Percentiles rank a stretch among this genome's conserved stretches.
These are phyloP conservation scores for Zoysia pacifica DNA, from an alignment of 176 grass and related monocot genomes.

Conservation along the genomic window DNA sequence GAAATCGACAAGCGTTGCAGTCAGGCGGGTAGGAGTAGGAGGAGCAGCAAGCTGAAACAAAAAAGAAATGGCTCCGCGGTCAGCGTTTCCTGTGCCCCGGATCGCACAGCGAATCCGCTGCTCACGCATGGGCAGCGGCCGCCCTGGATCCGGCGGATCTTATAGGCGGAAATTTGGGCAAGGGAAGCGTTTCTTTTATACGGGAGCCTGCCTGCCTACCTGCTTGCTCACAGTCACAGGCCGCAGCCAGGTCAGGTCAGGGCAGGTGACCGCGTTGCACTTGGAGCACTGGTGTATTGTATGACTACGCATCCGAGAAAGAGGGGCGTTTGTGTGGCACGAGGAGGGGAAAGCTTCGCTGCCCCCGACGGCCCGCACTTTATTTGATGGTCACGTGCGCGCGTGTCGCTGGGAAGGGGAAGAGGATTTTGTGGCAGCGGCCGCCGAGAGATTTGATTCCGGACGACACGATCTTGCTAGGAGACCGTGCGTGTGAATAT, in stretches of 20 bases:
- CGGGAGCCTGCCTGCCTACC: background rate
- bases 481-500: conserved; percentile 52
- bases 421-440: conserved; percentile 5
- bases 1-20: conserved; percentile 26
- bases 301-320: background rate
- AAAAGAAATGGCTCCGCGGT: background rate
- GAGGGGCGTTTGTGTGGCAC: too few relatives aligned
- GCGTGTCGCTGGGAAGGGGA: too few relatives aligned
- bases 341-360: background rate
- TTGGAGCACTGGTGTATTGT: background rate
- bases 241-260: too few relatives aligned
- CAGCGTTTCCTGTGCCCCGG: conserved; percentile 4
- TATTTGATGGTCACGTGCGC: background rate
- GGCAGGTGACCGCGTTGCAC: too few relatives aligned
- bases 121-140: background rate
- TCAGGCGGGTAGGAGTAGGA: background rate
- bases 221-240: too few relatives aligned
- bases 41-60: background rate
- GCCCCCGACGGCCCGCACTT: background rate
- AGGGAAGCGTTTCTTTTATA: conserved; percentile 16
- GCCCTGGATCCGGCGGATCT: conserved; percentile 44
- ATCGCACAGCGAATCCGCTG: background rate
- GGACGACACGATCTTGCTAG: conserved; percentile 39
- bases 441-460: conserved; percentile 39
- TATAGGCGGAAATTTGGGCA: background rate